A percentile compares a stretch with the other conserved stretches of the same genome.
Conservation (phyloP, 2,329 filamentous ascomycete species). For the Aspergillus pseudoterreus region DNA sequence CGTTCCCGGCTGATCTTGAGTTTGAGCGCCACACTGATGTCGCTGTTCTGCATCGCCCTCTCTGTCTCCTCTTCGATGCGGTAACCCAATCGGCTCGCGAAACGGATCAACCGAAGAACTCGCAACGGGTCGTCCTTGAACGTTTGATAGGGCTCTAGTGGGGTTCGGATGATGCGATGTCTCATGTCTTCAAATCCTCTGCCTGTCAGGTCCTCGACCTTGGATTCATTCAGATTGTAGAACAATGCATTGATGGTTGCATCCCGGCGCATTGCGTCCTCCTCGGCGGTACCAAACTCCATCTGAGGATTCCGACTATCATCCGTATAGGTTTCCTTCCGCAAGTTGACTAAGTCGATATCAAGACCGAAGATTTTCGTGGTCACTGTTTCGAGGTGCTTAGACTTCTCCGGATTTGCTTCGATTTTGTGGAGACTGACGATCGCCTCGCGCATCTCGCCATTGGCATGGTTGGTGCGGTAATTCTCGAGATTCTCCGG, state of each 20-base stretch:
- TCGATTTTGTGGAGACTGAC: conserved; percentile 82
- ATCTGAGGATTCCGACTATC: conserved; percentile 86
- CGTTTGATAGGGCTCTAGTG: conserved; percentile 81
- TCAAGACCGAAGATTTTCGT: conserved; percentile 82
- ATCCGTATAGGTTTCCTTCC: conserved; percentile 87
- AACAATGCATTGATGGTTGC: conserved; percentile 95
- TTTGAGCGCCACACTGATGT: conserved; percentile 74
- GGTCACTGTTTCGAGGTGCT: conserved; percentile 89
- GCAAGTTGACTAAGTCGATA: conserved; percentile 88
- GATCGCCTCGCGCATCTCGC: conserved; percentile 60
- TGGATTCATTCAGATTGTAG: conserved; percentile 78
- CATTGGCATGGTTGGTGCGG: conserved; percentile 41
- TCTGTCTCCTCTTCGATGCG: conserved; percentile 68
- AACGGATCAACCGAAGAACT: conserved; percentile 81
- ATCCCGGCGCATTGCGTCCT: conserved; percentile 85
- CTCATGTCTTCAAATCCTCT: conserved; percentile 71
- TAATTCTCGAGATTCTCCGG: conserved; percentile 39
- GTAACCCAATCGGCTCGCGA: conserved; percentile 81
- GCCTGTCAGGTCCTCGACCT: conserved; percentile 80
- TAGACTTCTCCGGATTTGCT: conserved; percentile 92
- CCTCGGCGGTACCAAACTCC: conserved; percentile 87
- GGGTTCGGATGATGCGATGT: conserved; percentile 72
- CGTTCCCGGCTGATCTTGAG: conserved; percentile 90
- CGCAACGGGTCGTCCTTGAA: conserved; percentile 92
- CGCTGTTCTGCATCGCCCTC: conserved; percentile 69